phyloP scores from a whole-genome alignment of 2,329 filamentous ascomycete species.

The Sclerotinia trifoliorum region DNA sequence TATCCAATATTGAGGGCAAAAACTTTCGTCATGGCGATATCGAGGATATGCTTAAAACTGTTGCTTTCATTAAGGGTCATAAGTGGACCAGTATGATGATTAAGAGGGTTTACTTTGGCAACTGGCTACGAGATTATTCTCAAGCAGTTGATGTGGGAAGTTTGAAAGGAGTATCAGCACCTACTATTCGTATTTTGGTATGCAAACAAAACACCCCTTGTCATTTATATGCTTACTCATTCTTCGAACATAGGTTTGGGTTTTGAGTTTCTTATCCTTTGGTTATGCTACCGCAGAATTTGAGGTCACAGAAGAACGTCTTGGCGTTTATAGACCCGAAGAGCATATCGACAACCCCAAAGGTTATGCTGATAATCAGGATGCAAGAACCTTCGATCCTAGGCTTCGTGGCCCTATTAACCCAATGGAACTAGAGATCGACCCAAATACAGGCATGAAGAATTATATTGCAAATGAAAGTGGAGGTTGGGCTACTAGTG shows the following conservation, averaged over 20 bases:
- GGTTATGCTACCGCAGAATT: conserved; percentile 86
- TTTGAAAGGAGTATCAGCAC: conserved; percentile 73
- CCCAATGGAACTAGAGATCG: conserved; percentile 69
- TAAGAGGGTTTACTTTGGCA: conserved; percentile 79
- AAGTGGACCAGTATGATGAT: conserved; percentile 82
- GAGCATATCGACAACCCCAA: conserved; percentile 72
- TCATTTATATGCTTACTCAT: conserved; percentile 22
- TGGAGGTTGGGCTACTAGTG: conserved; percentile 84
- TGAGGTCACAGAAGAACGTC: conserved; percentile 75
- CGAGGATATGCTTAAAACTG: conserved; percentile 75
- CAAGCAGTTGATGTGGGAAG: conserved; percentile 80
- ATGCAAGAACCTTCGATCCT: conserved; percentile 78
- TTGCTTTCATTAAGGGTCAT: conserved; percentile 75
- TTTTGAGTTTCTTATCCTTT: conserved; percentile 77
- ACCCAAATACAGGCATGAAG: conserved; percentile 87
- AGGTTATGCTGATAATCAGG: conserved; percentile 80
- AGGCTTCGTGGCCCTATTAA: conserved; percentile 79
- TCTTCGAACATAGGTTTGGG: conserved; percentile 57
- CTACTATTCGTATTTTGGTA: conserved; percentile 73
- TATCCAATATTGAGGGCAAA: conserved; percentile 56
- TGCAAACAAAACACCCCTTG: conserved; percentile 21
- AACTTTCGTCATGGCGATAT: conserved; percentile 77
- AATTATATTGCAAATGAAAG: conserved; percentile 96
- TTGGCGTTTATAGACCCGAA: conserved; percentile 79
- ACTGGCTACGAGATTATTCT: conserved; percentile 82